Evolutionary conservation across 192 early-diverging fungal species (phyloP).

Genomic region (Diversispora eburnea): DNA sequence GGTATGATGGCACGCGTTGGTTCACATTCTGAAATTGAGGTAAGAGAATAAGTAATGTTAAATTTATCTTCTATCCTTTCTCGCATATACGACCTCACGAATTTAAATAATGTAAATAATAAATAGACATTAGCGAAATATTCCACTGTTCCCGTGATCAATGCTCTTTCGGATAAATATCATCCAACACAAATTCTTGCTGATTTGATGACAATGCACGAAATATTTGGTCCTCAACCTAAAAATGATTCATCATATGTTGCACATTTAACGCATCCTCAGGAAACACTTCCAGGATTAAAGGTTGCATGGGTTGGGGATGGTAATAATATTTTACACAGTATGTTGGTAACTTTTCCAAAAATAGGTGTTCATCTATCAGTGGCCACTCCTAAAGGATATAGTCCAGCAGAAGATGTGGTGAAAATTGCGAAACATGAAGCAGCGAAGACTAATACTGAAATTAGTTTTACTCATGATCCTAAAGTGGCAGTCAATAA

Average conservation of each 20-base stretch:
- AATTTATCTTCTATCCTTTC: neutral
- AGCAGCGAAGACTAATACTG: slow-evolving; percentile 50
- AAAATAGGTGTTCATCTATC: slow-evolving; percentile 79
- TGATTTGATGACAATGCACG: slow-evolving; percentile 94
- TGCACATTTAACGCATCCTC: slow-evolving; percentile 48
- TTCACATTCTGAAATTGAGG: slow-evolving; percentile 84
- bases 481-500: slow-evolving; percentile 74
- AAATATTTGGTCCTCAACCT: slow-evolving; percentile 52
- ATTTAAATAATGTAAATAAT: slow-evolving; percentile 10
- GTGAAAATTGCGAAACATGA: slow-evolving; percentile 63
- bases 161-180: slow-evolving; percentile 90
- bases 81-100: too few relatives aligned
- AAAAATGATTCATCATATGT: slow-evolving; percentile 31
- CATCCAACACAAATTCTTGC: slow-evolving; percentile 98
- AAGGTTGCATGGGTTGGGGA: slow-evolving; percentile 99
- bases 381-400: slow-evolving; percentile 83
- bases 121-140: slow-evolving; percentile 74
- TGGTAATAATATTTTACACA: slow-evolving; percentile 94
- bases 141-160: slow-evolving; percentile 90
- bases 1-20: slow-evolving; percentile 93
- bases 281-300: slow-evolving; percentile 60
- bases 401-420: slow-evolving; percentile 70
- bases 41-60: slow-evolving; percentile 16
- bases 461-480: slow-evolving; percentile 56
- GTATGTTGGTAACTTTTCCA: slow-evolving; percentile 83